Base-by-base conservation (phyloP, 768 basidiomycete genomes). In the Mycena floridula region DNA sequence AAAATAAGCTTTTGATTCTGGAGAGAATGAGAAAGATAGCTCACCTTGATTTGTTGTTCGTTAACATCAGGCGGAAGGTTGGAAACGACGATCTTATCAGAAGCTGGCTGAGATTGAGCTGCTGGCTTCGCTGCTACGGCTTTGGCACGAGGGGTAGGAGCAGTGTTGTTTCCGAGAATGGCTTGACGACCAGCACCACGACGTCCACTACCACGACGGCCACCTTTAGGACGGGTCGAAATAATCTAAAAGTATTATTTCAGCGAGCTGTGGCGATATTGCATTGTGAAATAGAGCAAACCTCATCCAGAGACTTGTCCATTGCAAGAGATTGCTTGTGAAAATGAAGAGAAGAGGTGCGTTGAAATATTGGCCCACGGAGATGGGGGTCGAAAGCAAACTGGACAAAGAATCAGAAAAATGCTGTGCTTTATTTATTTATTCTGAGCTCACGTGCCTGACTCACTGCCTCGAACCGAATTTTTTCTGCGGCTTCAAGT, bases 31-130 rank as follows among this genome's bases (percentile, higher is more conserved):
- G 28, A 24, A 24, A 26, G 22, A 42, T 2, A 23, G 69, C 78
- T 49, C 50, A 97, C 96, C 79, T 87, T 89, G 65, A 99, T 81
- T 66, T 96, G 91, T 15, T 73, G 68, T 62, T 98, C 94, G 53
- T 91, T 95, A 43, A 99, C 95, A 59, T 99, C 95, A 6, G 63
- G 59, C 25, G 95, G 95, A 37, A 99, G 81, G 62, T 94, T 94
- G 51, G 89, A 91, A 44, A 99, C 90, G 55, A 98, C 90, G 53
- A 98, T 94, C 71, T 97, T 98, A 62, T 89, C 83, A 2, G 89
- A 74, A 1, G 61, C 47, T 15, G 60, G 61, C 26, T 62, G 44
- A 5, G 70, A 59, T 38, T 74, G 64, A 16, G 63, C 54, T 9
- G 73, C 54, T 6, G 64, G 57, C 11, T 56, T 51, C 25, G 70